These are phyloP conservation scores for Zygosaccharomyces pseudobailii DNA, from an alignment of 1,139 yeast species.

Conservation along the genomic window DNA sequence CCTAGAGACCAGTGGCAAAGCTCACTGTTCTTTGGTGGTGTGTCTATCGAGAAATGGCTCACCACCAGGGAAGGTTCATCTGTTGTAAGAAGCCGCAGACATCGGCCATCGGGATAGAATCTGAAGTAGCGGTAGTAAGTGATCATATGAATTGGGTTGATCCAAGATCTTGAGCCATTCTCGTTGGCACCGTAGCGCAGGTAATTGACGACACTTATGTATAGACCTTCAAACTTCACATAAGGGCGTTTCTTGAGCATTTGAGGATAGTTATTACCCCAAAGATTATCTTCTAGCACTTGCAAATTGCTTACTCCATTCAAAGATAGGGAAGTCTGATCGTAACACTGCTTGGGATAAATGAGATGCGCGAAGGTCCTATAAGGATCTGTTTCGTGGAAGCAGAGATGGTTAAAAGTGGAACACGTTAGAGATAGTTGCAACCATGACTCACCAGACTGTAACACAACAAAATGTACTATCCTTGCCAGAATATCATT, in stretches of 20 bases:
- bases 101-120: constrained; percentile 74
- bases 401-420: constrained; percentile 57
- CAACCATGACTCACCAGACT: constrained; percentile 64
- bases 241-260: constrained; percentile 62
- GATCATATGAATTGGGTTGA: constrained; percentile 72
- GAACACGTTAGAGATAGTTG: constrained; percentile 59
- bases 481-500: constrained; percentile 59
- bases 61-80: constrained; percentile 63
- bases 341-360: constrained; percentile 55
- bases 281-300: constrained; percentile 41
- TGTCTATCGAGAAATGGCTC: constrained; percentile 44
- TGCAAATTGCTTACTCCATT: constrained; percentile 43
- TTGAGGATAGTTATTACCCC: constrained; percentile 48
- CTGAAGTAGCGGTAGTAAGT: constrained; percentile 84
- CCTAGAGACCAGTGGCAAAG: constrained; percentile 51
- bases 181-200: constrained; percentile 72
- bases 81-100: constrained; percentile 59
- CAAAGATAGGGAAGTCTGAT: constrained; percentile 37
- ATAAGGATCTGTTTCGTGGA: constrained; percentile 53
- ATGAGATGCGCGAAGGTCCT: constrained; percentile 49
- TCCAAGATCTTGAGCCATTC: constrained; percentile 64
- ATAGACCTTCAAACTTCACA: constrained; percentile 74
- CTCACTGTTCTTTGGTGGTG: constrained; percentile 32
- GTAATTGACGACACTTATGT: constrained; percentile 80
- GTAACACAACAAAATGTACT: constrained; percentile 47